Base-by-base conservation (phyloP, 108 stramenopile genomes). In the Skeletonema marinoi region DNA sequence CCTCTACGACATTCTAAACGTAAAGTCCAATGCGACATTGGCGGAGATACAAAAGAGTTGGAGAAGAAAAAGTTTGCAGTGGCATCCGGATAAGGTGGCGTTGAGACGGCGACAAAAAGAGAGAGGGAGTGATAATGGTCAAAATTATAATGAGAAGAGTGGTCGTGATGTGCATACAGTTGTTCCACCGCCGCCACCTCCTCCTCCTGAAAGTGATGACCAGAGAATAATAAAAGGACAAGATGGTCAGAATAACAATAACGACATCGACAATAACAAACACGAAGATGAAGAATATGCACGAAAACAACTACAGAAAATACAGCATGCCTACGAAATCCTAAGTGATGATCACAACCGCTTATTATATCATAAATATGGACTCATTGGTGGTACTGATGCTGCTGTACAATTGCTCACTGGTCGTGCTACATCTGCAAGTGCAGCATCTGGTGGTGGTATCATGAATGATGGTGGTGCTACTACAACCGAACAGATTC, bases 51-150 rank as follows among this genome's bases (percentile, higher is more conserved):
- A 82, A 3, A 88, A 88, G 66, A 71, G 78, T 3, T 98, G 94
- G 65, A 83, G 91, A 11, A 81, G 29, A 60, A 89, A 89, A 56
- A 86, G 89, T 19, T 69, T 88, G 29, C 42, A 75, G 31, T 92
- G 68, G 58, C 97, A 98, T 82, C 97, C 97, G n/a, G 97, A 98
- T 74, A 95, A 94, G 72, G 3, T 77, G 33, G 54, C 41, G 32
- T 3, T 42, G 32, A 58, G 42, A n/a, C 21, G 41, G 39, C 12
- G 25, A 51, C 13, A 46, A 65, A 54, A 17, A 8, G 30, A 17
- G 61, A 35, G 44, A 70, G 31, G 6, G 16, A 54, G 32, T 33
- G n/a, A 19, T 13, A 35, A 29, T 25, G 25, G 25, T 25, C 4
- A 9, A 41, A 44, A 31, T 33, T 0, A 62, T 6, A 2, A 31